These are phyloP conservation scores for Serendipita sp. DNA, from an alignment of 768 basidiomycete genomes.

Conservation along the genomic window DNA sequence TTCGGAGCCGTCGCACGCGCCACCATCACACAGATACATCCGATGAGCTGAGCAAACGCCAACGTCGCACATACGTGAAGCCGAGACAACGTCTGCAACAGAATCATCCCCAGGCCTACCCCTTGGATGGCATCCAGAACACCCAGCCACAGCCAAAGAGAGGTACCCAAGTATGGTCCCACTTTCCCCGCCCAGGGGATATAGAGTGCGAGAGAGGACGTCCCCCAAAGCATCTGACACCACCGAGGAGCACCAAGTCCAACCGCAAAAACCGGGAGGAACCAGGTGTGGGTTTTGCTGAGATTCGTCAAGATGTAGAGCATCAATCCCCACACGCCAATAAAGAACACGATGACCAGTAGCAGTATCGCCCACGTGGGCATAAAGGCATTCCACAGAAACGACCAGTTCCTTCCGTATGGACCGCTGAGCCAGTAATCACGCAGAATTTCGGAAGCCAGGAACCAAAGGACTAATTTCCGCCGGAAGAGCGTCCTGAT, in stretches of 20 bases:
- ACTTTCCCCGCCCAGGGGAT: constrained; percentile 80
- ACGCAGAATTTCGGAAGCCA: constrained; percentile 79
- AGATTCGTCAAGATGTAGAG: constrained; percentile 63
- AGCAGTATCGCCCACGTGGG: constrained; percentile 70
- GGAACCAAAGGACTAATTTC: constrained; percentile 89
- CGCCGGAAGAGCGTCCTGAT: constrained; percentile 74
- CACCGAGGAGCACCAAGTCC: constrained; percentile 86
- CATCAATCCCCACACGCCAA: constrained; percentile 68
- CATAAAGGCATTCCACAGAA: constrained; percentile 75
- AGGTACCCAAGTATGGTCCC: constrained; percentile 80
- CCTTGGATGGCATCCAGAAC: constrained; percentile 89
- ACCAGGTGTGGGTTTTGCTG: constrained; percentile 90
- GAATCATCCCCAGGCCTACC: constrained; percentile 83
- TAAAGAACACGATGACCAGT: constrained; percentile 69
- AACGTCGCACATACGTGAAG: constrained; percentile 89
- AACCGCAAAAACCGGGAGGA: constrained; percentile 86
- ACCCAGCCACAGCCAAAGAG: constrained; percentile 89
- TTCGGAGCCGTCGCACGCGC: constrained; percentile 85
- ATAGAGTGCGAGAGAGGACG: constrained; percentile 80
- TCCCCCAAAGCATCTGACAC: constrained; percentile 98
- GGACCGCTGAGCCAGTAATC: constrained; percentile 88
- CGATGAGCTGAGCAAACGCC: constrained; percentile 79
- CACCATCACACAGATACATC: constrained; percentile 80
- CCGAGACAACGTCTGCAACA: constrained; percentile 73
- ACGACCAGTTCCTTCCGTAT: constrained; percentile 88